Conservation (phyloP, 2,329 filamentous ascomycete genomes). For the Chaetomiaceae sp. region DNA sequence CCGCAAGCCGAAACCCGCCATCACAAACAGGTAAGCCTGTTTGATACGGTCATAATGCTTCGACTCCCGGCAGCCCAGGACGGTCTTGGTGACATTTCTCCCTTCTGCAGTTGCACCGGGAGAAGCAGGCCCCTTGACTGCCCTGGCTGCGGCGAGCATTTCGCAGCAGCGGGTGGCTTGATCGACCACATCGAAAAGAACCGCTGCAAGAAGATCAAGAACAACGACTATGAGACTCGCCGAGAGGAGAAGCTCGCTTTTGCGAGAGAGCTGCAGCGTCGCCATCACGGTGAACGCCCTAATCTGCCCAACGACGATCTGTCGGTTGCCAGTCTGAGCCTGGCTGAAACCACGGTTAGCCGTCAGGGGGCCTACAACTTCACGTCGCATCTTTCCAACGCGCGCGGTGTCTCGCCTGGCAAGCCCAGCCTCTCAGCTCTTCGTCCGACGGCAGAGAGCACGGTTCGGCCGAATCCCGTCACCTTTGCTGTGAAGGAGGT, state of each 20-base stretch:
- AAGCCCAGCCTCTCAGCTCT: conserved; percentile 2
- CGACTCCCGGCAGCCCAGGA: too few relatives aligned
- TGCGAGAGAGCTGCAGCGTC: conserved; percentile 13
- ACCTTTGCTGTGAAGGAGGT: conserved; percentile 6
- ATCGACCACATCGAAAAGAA: conserved; percentile 41
- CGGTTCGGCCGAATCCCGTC: conserved; percentile 1
- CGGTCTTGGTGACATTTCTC: neutral
- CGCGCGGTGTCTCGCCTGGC: neutral
- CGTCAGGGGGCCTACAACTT: conserved; percentile 4
- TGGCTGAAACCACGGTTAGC: neutral
- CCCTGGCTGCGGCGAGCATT: conserved; percentile 39
- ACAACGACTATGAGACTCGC: conserved; percentile 28
- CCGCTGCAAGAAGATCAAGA: conserved; percentile 34
- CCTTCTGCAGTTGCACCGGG: conserved; percentile 9
- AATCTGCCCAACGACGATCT: neutral
- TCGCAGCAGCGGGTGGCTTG: conserved; percentile 32
- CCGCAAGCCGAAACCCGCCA: neutral
- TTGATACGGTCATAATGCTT: neutral
- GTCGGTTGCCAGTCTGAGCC: neutral
- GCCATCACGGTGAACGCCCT: conserved; percentile 1
- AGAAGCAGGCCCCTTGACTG: conserved; percentile 34
- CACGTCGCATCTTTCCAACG: conserved; percentile 7
- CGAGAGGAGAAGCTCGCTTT: conserved; percentile 27
- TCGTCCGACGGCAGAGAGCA: conserved; percentile 1
- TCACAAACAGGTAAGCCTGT: neutral